Evolutionary conservation across 2,329 filamentous ascomycete species (phyloP), one percentile per base, ranked within the genome.

Genomic region (Rasamsonia emersonii): DNA sequence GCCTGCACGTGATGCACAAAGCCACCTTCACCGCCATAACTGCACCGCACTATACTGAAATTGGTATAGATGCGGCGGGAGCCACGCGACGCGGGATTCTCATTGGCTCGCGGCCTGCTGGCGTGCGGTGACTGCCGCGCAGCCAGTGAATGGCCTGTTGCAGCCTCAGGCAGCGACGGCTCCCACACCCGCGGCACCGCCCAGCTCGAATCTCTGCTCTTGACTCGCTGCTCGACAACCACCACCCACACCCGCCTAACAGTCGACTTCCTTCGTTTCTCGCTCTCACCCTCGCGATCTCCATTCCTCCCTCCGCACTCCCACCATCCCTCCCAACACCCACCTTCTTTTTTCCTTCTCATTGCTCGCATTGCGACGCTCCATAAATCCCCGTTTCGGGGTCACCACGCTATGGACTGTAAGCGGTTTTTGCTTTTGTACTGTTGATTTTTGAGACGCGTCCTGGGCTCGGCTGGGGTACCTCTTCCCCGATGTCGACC

Each of bases 371-470:
- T 58, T 58, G 45, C 43, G 49, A 47, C 37, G 40, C 42, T 46
- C 40, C 30, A 45, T 41, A 41, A 37, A 37, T 45, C 51, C 50
- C 53, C 46, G 34, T 44, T 47, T 54, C 55, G 63, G 66, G 65
- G 62, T 64, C 60, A 64, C 61, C 62, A 58, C 60, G 62, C 54
- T 61, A 75, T 76, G 71, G 70, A 73, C 63, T 69, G 73, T 75
- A 60, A 71, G 70, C 74, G 49, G 46, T 42, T 46, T 50, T 25
- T 30, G 24, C 24, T 48, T 51, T 59, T 46, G 50, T 49, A 43
- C 47, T 50, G 43, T 46, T 37, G 45, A 37, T 39, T 38, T 40
- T 25, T 43, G 33, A 49, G 43, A 42, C 48, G 44, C 51, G 45
- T 50, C 41, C 41, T 49, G 49, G 42, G 49, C 43, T 48, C 49